Percentiles rank a stretch among this genome's conserved stretches.
These are phyloP conservation scores for Agaricus blazei DNA, from an alignment of 768 basidiomycete species.

Conservation along the genomic window DNA sequence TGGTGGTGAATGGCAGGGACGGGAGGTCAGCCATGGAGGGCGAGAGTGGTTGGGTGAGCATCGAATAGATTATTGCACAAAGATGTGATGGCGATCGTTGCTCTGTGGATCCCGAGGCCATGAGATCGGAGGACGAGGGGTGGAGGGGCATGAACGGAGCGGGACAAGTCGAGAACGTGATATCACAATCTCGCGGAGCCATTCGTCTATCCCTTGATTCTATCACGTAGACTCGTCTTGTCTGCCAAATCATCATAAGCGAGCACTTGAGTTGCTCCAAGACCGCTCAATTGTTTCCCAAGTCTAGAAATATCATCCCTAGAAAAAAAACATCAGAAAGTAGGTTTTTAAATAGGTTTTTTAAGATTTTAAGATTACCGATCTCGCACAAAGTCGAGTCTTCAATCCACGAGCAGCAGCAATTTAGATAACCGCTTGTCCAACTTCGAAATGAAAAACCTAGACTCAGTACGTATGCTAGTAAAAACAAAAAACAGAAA, in stretches of 20 bases:
- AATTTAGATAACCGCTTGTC: conserved; percentile 84
- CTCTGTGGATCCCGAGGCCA: too few relatives aligned
- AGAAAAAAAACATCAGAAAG: background rate
- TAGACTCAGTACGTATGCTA: too few relatives aligned
- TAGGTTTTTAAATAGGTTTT: too few relatives aligned
- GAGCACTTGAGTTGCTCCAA: conserved; percentile 74
- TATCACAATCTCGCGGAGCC: conserved; percentile 16
- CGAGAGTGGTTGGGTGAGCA: too few relatives aligned
- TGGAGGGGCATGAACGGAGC: too few relatives aligned
- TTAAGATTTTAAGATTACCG: conserved; percentile 34
- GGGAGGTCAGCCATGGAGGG: background rate
- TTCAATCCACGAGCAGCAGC: conserved; percentile 66
- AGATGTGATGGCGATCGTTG: too few relatives aligned
- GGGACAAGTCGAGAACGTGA: too few relatives aligned
- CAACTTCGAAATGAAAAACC: conserved; percentile 42
- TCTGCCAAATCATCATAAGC: conserved; percentile 73
- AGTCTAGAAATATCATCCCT: conserved; percentile 53
- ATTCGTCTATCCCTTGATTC: conserved; percentile 59
- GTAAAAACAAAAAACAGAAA: background rate
- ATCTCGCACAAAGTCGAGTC: conserved; percentile 74
- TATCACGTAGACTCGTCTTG: conserved; percentile 44
- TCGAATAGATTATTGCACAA: too few relatives aligned
- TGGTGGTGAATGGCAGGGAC: conserved; percentile 1
- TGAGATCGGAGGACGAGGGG: too few relatives aligned
- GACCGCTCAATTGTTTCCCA: conserved; percentile 40